Conservation (phyloP, 805 yeast genomes). For the Ogataea henricii region DNA sequence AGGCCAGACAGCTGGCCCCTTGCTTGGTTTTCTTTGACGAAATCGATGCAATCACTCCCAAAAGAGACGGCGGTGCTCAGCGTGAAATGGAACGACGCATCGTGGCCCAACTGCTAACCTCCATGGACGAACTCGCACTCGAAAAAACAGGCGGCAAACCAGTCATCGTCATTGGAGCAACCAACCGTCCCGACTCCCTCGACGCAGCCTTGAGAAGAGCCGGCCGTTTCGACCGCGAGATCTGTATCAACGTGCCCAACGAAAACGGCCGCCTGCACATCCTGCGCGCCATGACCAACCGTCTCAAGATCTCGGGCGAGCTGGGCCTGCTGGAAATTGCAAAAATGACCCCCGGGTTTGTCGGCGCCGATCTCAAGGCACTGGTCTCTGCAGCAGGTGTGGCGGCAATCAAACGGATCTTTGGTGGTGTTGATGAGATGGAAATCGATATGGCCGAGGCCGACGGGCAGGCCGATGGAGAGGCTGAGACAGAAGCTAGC, state of each 20-base stretch:
- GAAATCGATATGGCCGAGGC: conserved; percentile 22
- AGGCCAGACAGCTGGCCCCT: conserved; percentile 88
- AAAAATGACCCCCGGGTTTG: conserved; percentile 94
- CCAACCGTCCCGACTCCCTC: conserved; percentile 92
- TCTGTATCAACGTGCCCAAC: conserved; percentile 91
- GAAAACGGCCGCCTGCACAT: conserved; percentile 79
- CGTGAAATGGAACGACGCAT: conserved; percentile 97
- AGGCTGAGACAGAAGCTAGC: too few relatives aligned
- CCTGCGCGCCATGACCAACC: conserved; percentile 68
- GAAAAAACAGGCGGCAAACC: conserved; percentile 92
- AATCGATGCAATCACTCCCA: conserved; percentile 97
- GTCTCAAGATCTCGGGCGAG: conserved; percentile 65
- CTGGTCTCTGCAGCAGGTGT: conserved; percentile 94
- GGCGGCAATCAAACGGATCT: conserved; percentile 89
- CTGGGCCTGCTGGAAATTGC: conserved; percentile 77
- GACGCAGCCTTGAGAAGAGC: conserved; percentile 96
- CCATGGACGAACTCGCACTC: conserved; percentile 88
- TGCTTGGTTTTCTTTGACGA: conserved; percentile 93
- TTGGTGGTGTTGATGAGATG: conserved; percentile 54
- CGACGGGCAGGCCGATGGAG: too few relatives aligned
- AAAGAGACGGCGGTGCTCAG: conserved; percentile 96
- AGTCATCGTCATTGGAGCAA: conserved; percentile 92
- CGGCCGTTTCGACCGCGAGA: conserved; percentile 94
- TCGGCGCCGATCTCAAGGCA: conserved; percentile 96
- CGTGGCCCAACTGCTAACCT: conserved; percentile 91